These are phyloP conservation scores for Lipomyces orientalis DNA, from an alignment of 805 yeast genomes.

Conservation along the genomic window DNA sequence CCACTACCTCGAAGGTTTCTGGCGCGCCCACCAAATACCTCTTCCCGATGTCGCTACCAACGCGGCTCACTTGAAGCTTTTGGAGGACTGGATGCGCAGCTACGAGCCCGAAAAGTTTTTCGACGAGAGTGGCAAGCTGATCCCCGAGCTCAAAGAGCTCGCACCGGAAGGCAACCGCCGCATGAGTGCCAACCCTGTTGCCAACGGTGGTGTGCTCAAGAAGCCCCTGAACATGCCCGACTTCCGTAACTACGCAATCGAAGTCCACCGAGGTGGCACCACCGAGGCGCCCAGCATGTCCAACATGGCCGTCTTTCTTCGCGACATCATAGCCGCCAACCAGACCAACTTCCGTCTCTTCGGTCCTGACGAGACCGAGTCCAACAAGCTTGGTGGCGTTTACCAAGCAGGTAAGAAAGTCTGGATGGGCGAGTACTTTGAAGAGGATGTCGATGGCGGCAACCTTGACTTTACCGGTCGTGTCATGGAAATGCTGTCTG, in stretches of 20 bases:
- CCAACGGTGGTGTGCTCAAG: conserved; percentile 11
- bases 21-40: conserved; percentile 15
- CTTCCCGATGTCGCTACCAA: conserved; percentile 11
- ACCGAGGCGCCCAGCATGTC: conserved; percentile 14
- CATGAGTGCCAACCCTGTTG: conserved; percentile 16
- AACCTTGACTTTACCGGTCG: conserved; percentile 13
- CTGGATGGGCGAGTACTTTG: conserved; percentile 12
- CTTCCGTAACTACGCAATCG: conserved; percentile 8
- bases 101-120: conserved; percentile 13
- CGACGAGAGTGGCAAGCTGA: conserved; percentile 13
- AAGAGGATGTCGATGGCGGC: conserved; percentile 16
- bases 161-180: conserved; percentile 8
- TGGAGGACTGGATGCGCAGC: conserved; percentile 12
- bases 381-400: conserved; percentile 11
- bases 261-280: conserved; percentile 8
- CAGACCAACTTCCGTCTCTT: conserved; percentile 13
- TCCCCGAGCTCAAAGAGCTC: conserved; percentile 14
- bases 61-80: conserved; percentile 6
- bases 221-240: conserved; percentile 14
- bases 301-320: conserved; percentile 7
- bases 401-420: conserved; percentile 14
- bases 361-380: conserved; percentile 19
- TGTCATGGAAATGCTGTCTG: conserved; percentile 16
- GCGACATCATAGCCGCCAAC: conserved; percentile 13
- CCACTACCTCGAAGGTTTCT: conserved; percentile 13